Percentiles rank a stretch among this genome's conserved stretches.
Conservation (phyloP, 192 early-diverging fungal species). For the Pilobolus umbonatus region DNA sequence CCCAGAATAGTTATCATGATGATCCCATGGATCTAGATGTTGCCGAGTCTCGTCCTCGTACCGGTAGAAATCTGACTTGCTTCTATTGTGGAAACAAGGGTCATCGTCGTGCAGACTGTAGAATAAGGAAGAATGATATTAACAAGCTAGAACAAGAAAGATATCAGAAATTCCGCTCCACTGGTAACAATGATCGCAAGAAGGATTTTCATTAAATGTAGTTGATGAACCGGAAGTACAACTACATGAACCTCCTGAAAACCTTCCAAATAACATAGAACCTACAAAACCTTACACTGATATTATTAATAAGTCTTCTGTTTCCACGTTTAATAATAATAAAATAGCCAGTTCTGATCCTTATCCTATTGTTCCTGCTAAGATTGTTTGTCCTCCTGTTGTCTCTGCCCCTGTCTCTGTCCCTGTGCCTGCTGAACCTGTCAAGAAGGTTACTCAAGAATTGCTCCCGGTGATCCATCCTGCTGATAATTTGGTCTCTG, state of each 20-base stretch:
- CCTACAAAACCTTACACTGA: too few species aligned
- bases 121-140: background rate
- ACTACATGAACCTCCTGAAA: background rate
- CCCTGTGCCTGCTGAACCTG: too few species aligned
- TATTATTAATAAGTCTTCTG: too few species aligned
- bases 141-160: constrained; percentile 1
- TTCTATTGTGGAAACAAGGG: background rate
- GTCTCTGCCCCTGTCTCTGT: background rate
- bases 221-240: constrained; percentile 5
- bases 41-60: background rate
- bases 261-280: background rate
- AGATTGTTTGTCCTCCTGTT: background rate
- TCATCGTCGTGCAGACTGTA: background rate
- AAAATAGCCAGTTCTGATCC: background rate
- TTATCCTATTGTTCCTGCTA: background rate
- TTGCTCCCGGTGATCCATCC: background rate
- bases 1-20: background rate
- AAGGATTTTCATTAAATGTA: constrained; percentile 12
- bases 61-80: too few species aligned
- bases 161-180: too few species aligned
- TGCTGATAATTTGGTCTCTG: background rate
- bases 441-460: background rate
- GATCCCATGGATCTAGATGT: background rate
- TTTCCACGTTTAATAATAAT: constrained; percentile 5
- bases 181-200: background rate